Conservation (phyloP, 805 yeast genomes). For the Candida easanensis region DNA sequence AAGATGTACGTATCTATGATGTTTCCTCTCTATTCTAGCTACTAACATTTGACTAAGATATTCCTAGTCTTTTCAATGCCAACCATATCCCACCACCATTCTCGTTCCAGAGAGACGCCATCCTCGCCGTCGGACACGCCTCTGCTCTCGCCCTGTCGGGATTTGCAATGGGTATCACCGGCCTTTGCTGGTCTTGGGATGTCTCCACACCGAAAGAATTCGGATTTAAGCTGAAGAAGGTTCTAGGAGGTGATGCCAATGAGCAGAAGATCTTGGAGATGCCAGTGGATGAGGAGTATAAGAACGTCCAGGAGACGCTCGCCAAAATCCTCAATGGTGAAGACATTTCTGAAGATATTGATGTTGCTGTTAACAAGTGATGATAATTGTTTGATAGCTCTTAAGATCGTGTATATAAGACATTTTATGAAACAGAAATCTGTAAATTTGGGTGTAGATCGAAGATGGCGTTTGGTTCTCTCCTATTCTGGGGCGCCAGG, state of each 20-base stretch:
- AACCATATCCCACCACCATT: constrained; percentile 86
- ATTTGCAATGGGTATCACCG: constrained; percentile 68
- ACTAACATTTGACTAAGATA: constrained; percentile 33
- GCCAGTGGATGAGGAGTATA: constrained; percentile 60
- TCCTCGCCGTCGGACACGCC: constrained; percentile 80
- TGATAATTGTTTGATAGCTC: not conserved
- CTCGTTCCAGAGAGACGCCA: constrained; percentile 78
- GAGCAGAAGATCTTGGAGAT: constrained; percentile 41
- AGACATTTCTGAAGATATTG: constrained; percentile 16
- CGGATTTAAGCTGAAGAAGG: constrained; percentile 59
- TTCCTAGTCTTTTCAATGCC: constrained; percentile 77
- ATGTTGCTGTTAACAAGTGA: constrained; percentile 6
- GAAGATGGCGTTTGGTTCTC: no score
- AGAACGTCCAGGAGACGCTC: constrained; percentile 52
- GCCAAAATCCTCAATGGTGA: constrained; percentile 48
- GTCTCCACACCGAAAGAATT: constrained; percentile 69
- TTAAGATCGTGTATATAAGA: no score
- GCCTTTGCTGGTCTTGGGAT: constrained; percentile 78
- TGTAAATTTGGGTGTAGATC: no score
- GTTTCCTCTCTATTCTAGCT: not conserved
- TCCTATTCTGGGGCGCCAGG: no score
- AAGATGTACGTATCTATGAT: constrained; percentile 32
- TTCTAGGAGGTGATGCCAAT: constrained; percentile 67
- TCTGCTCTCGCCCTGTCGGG: constrained; percentile 71
- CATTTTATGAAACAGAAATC: no score